A percentile compares a stretch with the other conserved stretches of the same genome.
These are phyloP conservation scores for Cladosporium austrohemisphaericum DNA, from an alignment of 2,329 filamentous ascomycete genomes.

Conservation along the genomic window DNA sequence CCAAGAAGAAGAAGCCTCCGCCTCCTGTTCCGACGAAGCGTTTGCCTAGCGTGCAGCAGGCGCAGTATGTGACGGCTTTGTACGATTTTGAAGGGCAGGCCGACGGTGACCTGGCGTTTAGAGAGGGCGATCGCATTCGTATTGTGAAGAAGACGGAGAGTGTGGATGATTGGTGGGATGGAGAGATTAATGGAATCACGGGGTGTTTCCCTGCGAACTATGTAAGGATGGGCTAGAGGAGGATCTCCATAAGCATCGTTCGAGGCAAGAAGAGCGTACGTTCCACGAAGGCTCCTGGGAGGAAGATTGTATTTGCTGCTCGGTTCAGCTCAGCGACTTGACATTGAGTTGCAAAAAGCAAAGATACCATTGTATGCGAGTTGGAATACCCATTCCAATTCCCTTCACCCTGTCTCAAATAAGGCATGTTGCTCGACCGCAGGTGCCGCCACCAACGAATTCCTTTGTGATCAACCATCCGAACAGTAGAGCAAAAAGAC, in stretches of 20 bases:
- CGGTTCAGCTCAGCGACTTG: too few relatives aligned
- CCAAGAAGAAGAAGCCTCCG: constrained; percentile 73
- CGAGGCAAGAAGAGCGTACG: too few relatives aligned
- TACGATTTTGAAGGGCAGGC: constrained; percentile 72
- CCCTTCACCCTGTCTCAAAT: too few relatives aligned
- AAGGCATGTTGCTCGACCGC: too few relatives aligned
- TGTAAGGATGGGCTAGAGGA: constrained; percentile 33
- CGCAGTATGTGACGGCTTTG: constrained; percentile 55
- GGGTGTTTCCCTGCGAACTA: constrained; percentile 85
- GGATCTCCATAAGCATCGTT: background rate
- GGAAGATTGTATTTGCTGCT: too few relatives aligned
- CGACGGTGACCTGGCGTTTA: constrained; percentile 67
- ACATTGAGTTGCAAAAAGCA: too few relatives aligned
- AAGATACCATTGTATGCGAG: too few relatives aligned
- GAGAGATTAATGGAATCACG: constrained; percentile 63
- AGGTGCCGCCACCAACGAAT: too few relatives aligned
- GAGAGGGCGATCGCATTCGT: constrained; percentile 71
- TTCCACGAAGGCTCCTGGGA: too few relatives aligned
- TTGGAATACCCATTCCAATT: too few relatives aligned
- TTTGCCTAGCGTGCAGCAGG: constrained; percentile 44
- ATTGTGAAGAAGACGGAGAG: constrained; percentile 75
- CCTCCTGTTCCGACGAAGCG: constrained; percentile 67
- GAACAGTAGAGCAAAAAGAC: background rate
- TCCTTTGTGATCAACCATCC: background rate
- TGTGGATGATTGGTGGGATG: constrained; percentile 85